Base-by-base conservation (phyloP, 495 filamentous ascomycete genomes). In the Gamarada debralockiae region DNA sequence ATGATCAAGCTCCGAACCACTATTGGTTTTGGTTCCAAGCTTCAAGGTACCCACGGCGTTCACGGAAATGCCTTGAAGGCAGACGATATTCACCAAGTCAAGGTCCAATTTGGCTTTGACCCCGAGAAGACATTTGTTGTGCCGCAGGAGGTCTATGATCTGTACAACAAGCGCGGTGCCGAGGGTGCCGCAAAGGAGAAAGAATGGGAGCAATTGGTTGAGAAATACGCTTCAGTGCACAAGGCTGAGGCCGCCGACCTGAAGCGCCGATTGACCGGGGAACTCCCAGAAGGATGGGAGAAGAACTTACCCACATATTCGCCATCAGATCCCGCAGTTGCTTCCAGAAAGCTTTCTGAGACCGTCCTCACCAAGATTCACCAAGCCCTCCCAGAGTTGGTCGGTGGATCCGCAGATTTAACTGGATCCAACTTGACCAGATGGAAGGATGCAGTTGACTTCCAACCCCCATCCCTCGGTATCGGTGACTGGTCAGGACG, bases 391-490 rank as follows among this genome's bases (percentile, higher is more conserved):
- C 93, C 93, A 58, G 95, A 97, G 72, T 83, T 99, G 49, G 72
- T 97, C 31, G 95, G 92, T 63, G 93, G 93, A 50, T 99, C 93
- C 55, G 93, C 93, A 52, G 93, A 99, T 79, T 73, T 99, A 80
- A 99, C 93, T 59, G 89, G 89, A 67, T 97, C 93, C 59, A 99
- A 97, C 81, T 87, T 97, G 75, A 99, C 93, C 58, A 84, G 91
- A 65, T 96, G 90, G 87, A 99, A 97, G 86, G 83, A 86, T 50
- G 92, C 93, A 37, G 79, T 89, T 56, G 93, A 99, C 80, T 99
- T 97, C 83, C 93, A 99, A 77, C 95, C 92, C 24, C 89, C 90
- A 20, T 76, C 82, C 62, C 82, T 83, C 48, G 81, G 82, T 49
- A 85, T 97, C 64, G 93, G 95, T 66, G 82, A 90, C 67, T 96